These are phyloP conservation scores for Penicillium sp. DNA, from an alignment of 2,329 filamentous ascomycete genomes.

Conservation along the genomic window DNA sequence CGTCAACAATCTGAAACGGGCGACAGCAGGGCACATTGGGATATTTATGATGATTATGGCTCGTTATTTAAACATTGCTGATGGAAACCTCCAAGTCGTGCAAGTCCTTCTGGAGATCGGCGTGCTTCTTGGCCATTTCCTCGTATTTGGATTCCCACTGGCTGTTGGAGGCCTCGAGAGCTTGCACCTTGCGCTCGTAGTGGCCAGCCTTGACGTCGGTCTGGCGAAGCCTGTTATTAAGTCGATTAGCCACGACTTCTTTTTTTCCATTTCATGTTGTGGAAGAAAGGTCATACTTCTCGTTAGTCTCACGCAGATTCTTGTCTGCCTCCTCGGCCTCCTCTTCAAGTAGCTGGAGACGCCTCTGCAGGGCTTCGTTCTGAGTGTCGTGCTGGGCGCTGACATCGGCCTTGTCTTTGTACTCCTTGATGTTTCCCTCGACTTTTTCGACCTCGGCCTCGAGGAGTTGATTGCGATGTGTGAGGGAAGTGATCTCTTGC, in stretches of 20 bases:
- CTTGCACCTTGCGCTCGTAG: slow-evolving; percentile 98
- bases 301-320: slow-evolving; percentile 93
- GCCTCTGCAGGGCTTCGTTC: slow-evolving; percentile 86
- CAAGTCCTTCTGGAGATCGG: slow-evolving; percentile 78
- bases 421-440: slow-evolving; percentile 75
- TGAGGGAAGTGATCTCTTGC: slow-evolving; percentile 94
- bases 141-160: slow-evolving; percentile 98
- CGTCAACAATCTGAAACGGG: slow-evolving; percentile 11
- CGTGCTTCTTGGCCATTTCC: slow-evolving; percentile 91
- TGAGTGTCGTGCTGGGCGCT: slow-evolving; percentile 78
- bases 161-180: slow-evolving; percentile 85
- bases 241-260: slow-evolving; percentile 16
- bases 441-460: slow-evolving; percentile 91
- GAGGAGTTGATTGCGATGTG: slow-evolving; percentile 90
- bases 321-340: slow-evolving; percentile 96
- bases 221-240: slow-evolving; percentile 74
- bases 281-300: slow-evolving; percentile 72
- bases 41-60: slow-evolving; percentile 12
- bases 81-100: slow-evolving; percentile 88
- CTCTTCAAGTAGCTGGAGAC: slow-evolving; percentile 93
- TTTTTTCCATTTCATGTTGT: background rate
- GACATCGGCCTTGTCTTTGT: slow-evolving; percentile 82
- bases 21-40: slow-evolving; percentile 15
- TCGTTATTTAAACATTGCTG: slow-evolving; percentile 72
- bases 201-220: slow-evolving; percentile 99